Evolutionary conservation across 2,329 filamentous ascomycete species (phyloP).

Genomic region (Sporothrix mexicana): DNA sequence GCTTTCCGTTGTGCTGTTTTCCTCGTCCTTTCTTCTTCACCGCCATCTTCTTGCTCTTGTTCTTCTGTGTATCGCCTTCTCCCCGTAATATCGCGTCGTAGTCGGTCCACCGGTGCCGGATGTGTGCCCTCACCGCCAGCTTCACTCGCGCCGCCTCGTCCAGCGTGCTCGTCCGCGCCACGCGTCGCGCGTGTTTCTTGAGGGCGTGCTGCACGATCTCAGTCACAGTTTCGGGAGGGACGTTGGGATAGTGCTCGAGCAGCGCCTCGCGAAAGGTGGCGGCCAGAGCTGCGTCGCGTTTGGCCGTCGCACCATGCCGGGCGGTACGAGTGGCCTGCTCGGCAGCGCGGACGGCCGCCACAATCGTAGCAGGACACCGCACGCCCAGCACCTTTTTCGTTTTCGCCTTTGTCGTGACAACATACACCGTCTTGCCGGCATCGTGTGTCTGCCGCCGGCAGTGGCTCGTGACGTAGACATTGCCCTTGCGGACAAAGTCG

Average conservation of each 20-base stretch:
- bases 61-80: neutral
- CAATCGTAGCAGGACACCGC: constrained; percentile 48
- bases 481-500: constrained; percentile 50
- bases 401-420: constrained; percentile 41
- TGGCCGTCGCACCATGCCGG: constrained; percentile 45
- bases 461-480: constrained; percentile 50
- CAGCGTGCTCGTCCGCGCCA: constrained; percentile 53
- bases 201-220: constrained; percentile 51
- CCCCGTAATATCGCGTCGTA: constrained; percentile 51
- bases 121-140: constrained; percentile 56
- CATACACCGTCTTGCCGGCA: constrained; percentile 45
- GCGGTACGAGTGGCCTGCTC: constrained; percentile 44
- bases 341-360: constrained; percentile 41
- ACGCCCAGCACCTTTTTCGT: constrained; percentile 45
- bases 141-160: constrained; percentile 48
- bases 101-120: constrained; percentile 54
- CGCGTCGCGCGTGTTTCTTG: constrained; percentile 53
- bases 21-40: neutral
- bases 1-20: neutral
- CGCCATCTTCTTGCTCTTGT: neutral
- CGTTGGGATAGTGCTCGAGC: constrained; percentile 48
- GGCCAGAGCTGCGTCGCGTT: constrained; percentile 46
- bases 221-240: constrained; percentile 47
- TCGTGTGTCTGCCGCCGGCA: constrained; percentile 49
- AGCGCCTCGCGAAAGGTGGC: constrained; percentile 47